phyloP scores from a whole-genome alignment of 2,329 filamentous ascomycete species.

The Talaromyces islandicus region DNA sequence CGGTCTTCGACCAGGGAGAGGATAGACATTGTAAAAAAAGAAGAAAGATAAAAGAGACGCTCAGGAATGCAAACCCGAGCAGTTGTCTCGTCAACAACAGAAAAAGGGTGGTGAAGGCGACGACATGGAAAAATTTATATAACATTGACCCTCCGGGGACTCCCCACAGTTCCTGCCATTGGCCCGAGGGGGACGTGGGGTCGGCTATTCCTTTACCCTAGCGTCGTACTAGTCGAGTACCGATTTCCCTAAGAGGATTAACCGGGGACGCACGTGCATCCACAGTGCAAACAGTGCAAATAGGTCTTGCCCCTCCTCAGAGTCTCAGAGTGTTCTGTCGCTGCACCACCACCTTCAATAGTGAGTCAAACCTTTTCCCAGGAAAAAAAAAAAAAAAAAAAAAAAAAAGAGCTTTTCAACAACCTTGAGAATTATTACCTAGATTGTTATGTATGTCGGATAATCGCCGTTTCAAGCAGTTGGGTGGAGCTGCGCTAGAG shows the following conservation, averaged over 20 bases:
- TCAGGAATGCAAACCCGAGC: not conserved
- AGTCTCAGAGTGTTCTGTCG: too few species aligned
- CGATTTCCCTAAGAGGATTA: not conserved
- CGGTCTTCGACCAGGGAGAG: conserved; percentile 32
- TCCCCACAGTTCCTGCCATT: not conserved
- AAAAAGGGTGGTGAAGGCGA: not conserved
- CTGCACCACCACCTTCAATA: not conserved
- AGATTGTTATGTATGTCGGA: not conserved
- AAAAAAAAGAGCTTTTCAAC: not conserved
- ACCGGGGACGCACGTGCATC: not conserved
- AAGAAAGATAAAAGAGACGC: not conserved
- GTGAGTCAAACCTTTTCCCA: too few species aligned
- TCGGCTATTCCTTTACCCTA: not conserved
- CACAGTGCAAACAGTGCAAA: not conserved
- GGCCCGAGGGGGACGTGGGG: not conserved
- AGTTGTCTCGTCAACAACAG: not conserved
- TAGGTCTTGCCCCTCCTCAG: not conserved
- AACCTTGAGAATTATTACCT: not conserved
- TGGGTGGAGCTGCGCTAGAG: not conserved
- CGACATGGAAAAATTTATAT: not conserved
- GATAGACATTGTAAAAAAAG: conserved; percentile 20
- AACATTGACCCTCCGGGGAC: not conserved
- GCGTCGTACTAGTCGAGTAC: not conserved
- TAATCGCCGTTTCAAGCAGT: not conserved
- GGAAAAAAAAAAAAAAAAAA: too few species aligned